Conservation (phyloP, 768 basidiomycete genomes). For the Vararia minispora region DNA sequence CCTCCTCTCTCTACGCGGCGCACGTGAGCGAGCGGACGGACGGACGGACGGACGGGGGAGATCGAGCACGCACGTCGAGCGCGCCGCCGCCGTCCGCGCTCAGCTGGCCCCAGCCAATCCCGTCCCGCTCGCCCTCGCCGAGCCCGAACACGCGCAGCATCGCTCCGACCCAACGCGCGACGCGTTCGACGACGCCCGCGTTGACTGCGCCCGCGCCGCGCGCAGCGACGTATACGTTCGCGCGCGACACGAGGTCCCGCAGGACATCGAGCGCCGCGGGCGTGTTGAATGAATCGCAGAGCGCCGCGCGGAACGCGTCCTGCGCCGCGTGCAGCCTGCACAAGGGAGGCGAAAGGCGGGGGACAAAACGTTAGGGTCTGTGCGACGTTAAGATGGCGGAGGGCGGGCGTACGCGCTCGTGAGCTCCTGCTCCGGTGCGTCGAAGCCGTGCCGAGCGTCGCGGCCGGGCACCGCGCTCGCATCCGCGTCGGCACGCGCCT, state of each 20-base stretch:
- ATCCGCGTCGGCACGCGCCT: slow-evolving; percentile 36
- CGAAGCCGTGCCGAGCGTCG: slow-evolving; percentile 57
- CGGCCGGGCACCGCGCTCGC: too few species aligned
- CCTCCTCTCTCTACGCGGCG: slow-evolving; percentile 57
- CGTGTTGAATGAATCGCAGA: slow-evolving; percentile 97
- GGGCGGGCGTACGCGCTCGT: slow-evolving; percentile 42
- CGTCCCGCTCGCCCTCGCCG: slow-evolving; percentile 51
- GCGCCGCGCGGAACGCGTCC: slow-evolving; percentile 65
- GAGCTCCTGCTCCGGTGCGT: slow-evolving; percentile 58
- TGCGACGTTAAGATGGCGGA: too few species aligned
- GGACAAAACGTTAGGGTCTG: not conserved
- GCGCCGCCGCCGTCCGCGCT: slow-evolving; percentile 29
- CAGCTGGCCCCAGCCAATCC: slow-evolving; percentile 83
- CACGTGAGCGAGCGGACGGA: slow-evolving; percentile 3
- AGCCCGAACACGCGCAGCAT: slow-evolving; percentile 77
- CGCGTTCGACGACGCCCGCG: slow-evolving; percentile 49
- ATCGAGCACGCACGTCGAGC: slow-evolving; percentile 36
- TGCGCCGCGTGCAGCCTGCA: slow-evolving; percentile 67
- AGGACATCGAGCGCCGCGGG: slow-evolving; percentile 69
- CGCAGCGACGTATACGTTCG: slow-evolving; percentile 80
- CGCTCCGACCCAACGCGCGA: slow-evolving; percentile 56
- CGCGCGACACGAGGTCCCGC: slow-evolving; percentile 70
- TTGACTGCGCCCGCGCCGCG: slow-evolving; percentile 49
- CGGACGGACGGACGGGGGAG: not conserved
- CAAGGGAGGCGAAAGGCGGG: slow-evolving; percentile 8